Evolutionary conservation across 495 filamentous ascomycete genomes (phyloP), one percentile per base, ranked within the genome.

Genomic region (Extremus antarcticus): DNA sequence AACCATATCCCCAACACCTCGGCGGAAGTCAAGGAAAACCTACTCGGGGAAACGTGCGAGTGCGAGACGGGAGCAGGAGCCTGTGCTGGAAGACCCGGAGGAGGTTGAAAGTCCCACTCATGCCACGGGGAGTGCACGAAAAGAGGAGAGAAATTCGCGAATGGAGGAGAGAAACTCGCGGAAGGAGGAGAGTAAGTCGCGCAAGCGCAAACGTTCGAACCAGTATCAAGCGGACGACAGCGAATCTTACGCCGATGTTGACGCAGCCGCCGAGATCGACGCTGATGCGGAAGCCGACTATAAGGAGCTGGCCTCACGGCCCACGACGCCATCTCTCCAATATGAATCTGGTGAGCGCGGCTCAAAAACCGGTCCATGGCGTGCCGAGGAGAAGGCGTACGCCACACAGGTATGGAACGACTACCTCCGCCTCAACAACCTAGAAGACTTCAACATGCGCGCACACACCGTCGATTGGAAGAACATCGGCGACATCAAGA

Each of bases 381-480:
- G 43, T 4, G 17, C 25, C 2, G 20, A 21, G 10, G 59, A 62
- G 48, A 62, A 62, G 21, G 59, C 32, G 1, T 25, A 32, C 23
- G 51, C 48, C 2, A 55, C 58, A 46, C 43, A 46, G 11, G 29
- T 58, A 4, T 38, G 45, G 25, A 46, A 48, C 24, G 3, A 19
- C 24, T 51, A 15, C 48, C 7, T 48, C 19, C 2, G 3, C 17
- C 4, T 35, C 2, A 11, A 20, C 3, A 8, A 25, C 11, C 32
- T 23, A 2, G 9, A 13, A 7, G 29, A 40, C 13, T 17, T 3
- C 1, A 25, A 51, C 25, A 9, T 57, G 2, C 17, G 22, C 16
- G 39, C n/a, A 2, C 17, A 20, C 19, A 55, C 54, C 9, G 25
- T 29, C n/a, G 51, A 62, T 17, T 62, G 59, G 59, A n/a, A 2